Evolutionary conservation across 331 rosid species (phyloP), one percentile per base, ranked within the genome.

Genomic region (Phaseolus coccineus): DNA sequence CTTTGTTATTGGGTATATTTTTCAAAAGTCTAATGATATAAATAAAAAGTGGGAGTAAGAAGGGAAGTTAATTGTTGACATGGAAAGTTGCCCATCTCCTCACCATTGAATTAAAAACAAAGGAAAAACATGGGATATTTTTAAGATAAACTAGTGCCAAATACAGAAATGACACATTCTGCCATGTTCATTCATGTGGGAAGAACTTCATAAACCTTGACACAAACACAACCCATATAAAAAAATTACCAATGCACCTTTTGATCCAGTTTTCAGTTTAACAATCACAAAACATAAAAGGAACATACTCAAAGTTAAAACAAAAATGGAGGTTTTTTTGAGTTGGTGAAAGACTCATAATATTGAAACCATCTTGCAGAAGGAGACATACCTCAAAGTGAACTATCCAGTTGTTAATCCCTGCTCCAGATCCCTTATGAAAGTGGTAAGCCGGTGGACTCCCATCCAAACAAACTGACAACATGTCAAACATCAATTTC

Each of bases 361-460:
- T 44, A 53, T 46, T 4, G 61, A 25, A 3, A 22, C 30, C 10
- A 67, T 61, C 9, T 81, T 73, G 56, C 56, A 25, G 80, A 78
- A 77, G 80, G 48, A 50, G 56, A 77, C 79, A 82, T 70, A 94
- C 98, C 97, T 91, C 98, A 39, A 91, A 42, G 71, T 88, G 91
- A 82, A 94, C 90, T 55, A 91, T 85, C 98, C 97, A 94, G 83
- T 90, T 94, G 85, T 94, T 83, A 46, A 90, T 48, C 19, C 98
- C 98, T 22, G 91, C 77, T 50, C 97, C 97, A 76, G 77, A 61
- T 48, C 98, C 98, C 50, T 79, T 76, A 50, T 88, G 76, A 30
- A 83, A 86, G 83, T 94, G 98, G 77, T 93, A 93, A 81, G 98
- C 98, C 25, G 98, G 98, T 7, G 97, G 90, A 62, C 96, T 91